Evolutionary conservation across 2,329 filamentous ascomycete genomes (phyloP).

Genomic region (Microthyrium microscopicum): DNA sequence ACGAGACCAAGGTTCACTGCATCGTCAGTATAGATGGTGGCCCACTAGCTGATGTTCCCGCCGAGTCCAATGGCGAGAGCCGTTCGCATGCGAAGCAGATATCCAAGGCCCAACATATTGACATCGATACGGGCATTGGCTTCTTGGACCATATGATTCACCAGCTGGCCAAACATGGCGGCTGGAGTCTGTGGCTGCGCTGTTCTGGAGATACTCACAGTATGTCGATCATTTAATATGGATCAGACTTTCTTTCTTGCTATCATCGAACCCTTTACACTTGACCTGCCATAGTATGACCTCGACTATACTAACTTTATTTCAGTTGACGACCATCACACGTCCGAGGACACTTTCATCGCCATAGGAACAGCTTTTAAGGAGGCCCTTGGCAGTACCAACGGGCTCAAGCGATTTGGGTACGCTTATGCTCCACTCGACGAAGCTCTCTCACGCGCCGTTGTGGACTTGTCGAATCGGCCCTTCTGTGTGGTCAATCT

Average conservation of each 20-base stretch:
- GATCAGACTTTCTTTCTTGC: neutral
- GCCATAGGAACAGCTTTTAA: conserved; percentile 79
- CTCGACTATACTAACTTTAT: neutral
- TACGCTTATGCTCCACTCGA: conserved; percentile 86
- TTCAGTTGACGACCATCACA: conserved; percentile 94
- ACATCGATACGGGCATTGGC: conserved; percentile 82
- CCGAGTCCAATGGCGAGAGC: conserved; percentile 25
- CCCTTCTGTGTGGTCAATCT: conserved; percentile 74
- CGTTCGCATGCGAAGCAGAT: conserved; percentile 61
- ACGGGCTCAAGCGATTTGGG: conserved; percentile 79
- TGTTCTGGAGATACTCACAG: conserved; percentile 86
- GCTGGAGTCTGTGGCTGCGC: conserved; percentile 73
- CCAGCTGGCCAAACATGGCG: conserved; percentile 85
- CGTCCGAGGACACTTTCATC: conserved; percentile 86
- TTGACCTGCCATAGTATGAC: neutral
- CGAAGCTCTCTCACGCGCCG: conserved; percentile 82
- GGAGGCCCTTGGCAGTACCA: conserved; percentile 56
- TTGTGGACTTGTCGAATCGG: conserved; percentile 87
- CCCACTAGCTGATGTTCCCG: conserved; percentile 42
- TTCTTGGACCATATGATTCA: conserved; percentile 99
- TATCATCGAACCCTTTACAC: neutral
- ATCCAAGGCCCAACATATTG: conserved; percentile 71
- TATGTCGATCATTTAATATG: conserved; percentile 26
- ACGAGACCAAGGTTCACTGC: conserved; percentile 93
- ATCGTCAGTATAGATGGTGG: conserved; percentile 90